These are phyloP conservation scores for Cyclospora cayetanensis DNA, from an alignment of 169 alveolate species.

Conservation along the genomic window DNA sequence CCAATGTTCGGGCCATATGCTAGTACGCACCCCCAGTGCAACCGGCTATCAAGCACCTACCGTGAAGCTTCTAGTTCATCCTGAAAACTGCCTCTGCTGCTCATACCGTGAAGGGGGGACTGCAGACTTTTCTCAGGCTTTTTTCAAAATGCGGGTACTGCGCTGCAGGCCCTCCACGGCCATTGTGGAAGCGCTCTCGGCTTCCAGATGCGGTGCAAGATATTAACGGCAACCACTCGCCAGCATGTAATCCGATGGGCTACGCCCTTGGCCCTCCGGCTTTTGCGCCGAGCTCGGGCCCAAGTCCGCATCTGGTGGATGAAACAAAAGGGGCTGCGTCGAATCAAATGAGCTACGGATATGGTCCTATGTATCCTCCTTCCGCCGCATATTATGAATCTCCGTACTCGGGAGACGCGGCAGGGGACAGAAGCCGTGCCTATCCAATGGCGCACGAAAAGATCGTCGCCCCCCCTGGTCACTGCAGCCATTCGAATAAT, in stretches of 20 bases:
- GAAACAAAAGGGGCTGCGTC: constrained; percentile 30
- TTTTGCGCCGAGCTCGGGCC: neutral
- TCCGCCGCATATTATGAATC: constrained; percentile 39
- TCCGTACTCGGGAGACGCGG: constrained; percentile 26
- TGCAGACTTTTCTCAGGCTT: neutral
- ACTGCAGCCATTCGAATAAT: neutral
- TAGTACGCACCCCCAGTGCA: constrained; percentile 30
- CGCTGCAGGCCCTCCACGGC: constrained; percentile 20
- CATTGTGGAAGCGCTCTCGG: constrained; percentile 60
- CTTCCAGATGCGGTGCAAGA: constrained; percentile 28
- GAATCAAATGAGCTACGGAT: constrained; percentile 46
- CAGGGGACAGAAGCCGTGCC: constrained; percentile 17
- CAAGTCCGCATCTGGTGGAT: neutral
- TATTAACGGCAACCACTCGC: constrained; percentile 49
- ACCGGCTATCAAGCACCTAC: neutral
- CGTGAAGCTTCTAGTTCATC: neutral
- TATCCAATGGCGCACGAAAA: neutral
- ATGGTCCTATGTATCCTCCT: constrained; percentile 36
- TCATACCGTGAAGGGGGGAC: neutral
- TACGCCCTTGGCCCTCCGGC: constrained; percentile 43
- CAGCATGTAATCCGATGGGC: neutral
- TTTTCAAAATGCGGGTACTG: neutral
- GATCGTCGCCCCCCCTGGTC: constrained; percentile 15
- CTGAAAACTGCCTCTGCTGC: neutral
- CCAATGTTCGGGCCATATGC: constrained; percentile 49